Conservation (phyloP, 257 asterid species). For the Solanum pimpinellifolium region DNA sequence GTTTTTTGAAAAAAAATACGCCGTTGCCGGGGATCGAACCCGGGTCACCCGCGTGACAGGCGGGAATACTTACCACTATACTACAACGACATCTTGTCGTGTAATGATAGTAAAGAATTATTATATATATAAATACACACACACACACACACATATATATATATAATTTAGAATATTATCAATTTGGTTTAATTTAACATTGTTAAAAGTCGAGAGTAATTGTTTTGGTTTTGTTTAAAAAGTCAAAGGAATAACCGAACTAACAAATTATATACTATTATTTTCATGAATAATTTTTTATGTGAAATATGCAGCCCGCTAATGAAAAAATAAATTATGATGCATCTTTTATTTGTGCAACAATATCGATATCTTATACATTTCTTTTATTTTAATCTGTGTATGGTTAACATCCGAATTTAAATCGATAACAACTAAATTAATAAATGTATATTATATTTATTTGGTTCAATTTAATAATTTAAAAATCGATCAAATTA, state of each 20-base stretch:
- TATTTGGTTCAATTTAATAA: too few relatives aligned
- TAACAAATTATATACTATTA: neutral
- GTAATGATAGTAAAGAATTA: rapidly evolving
- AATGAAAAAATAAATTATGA: neutral
- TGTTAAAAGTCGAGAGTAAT: neutral
- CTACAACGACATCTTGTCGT: conserved; percentile 30
- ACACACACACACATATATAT: too few relatives aligned
- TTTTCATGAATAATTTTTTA: too few relatives aligned
- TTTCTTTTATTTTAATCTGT: too few relatives aligned
- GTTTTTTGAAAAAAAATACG: neutral
- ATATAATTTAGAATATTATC: too few relatives aligned
- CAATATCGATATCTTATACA: neutral
- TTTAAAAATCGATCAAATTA: too few relatives aligned
- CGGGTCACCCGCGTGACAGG: conserved; percentile 66
- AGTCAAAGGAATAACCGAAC: neutral
- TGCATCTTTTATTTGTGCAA: neutral
- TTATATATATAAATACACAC: too few relatives aligned
- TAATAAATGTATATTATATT: too few relatives aligned
- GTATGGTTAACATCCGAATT: neutral
- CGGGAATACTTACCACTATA: conserved; percentile 57
- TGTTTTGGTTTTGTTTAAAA: neutral
- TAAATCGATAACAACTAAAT: too few relatives aligned
- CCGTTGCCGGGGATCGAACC: conserved; percentile 19
- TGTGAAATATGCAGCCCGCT: too few relatives aligned
- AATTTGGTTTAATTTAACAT: too few relatives aligned